Percentiles rank a stretch among this genome's conserved stretches.
Evolutionary conservation across 202 grass and related monocot genomes (phyloP).

Genomic region (Setaria viridis): DNA sequence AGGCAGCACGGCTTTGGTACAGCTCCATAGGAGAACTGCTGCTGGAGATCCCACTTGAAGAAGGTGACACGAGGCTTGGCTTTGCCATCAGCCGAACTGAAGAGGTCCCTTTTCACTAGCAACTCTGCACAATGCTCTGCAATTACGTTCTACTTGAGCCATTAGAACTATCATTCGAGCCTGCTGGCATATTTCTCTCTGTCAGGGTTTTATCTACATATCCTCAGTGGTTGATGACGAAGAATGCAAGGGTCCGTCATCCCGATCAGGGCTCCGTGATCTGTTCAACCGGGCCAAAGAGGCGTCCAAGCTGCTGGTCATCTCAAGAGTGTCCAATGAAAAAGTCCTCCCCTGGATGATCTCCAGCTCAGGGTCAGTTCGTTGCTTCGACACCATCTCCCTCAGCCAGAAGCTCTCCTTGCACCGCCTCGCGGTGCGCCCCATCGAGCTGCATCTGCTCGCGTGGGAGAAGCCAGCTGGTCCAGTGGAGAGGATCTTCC

Average conservation of each 20-base stretch:
- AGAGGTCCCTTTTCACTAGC: slow-evolving; percentile 54
- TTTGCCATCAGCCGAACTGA: slow-evolving; percentile 85
- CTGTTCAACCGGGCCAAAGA: slow-evolving; percentile 67
- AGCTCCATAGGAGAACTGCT: slow-evolving; percentile 62
- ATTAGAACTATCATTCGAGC: slow-evolving; percentile 7
- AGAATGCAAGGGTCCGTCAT: slow-evolving; percentile 55
- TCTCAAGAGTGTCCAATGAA: slow-evolving; percentile 80
- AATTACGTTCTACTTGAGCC: not conserved
- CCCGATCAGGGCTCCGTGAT: slow-evolving; percentile 69
- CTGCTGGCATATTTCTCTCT: not conserved
- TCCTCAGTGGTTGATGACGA: slow-evolving; percentile 61
- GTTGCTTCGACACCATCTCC: slow-evolving; percentile 93
- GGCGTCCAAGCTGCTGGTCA: slow-evolving; percentile 66
- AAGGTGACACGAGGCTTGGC: slow-evolving; percentile 80
- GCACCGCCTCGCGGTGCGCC: slow-evolving; percentile 65
- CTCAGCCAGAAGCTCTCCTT: slow-evolving; percentile 88
- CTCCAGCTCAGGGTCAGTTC: slow-evolving; percentile 61
- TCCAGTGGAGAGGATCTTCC: not conserved
- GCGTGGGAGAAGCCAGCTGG: slow-evolving; percentile 59
- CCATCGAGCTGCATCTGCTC: slow-evolving; percentile 79
- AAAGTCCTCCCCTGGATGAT: slow-evolving; percentile 93
- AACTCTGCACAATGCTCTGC: not conserved
- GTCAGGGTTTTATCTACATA: slow-evolving; percentile 91
- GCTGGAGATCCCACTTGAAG: slow-evolving; percentile 70
- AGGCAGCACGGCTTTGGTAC: slow-evolving; percentile 85